Conservation (phyloP, 805 yeast species). For the Candida ponderosae region DNA sequence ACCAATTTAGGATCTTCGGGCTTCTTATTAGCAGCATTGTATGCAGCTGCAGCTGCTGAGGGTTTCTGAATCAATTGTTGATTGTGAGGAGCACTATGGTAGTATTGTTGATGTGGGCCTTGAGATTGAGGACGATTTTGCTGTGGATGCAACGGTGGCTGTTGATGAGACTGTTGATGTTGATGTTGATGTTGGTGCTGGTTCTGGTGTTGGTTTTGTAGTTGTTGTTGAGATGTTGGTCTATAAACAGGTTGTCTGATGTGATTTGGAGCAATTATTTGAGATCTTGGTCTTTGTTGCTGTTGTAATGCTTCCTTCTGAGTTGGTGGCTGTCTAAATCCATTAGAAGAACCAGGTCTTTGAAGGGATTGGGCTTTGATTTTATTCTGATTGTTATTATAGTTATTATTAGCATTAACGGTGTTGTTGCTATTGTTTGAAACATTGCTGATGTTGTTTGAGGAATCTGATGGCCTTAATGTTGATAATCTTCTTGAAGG, state of each 20-base stretch:
- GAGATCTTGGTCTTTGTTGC: no score
- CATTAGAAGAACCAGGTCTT: neutral
- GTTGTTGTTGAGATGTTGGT: constrained; percentile 2
- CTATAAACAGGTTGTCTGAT: constrained; percentile 11
- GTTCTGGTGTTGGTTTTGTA: constrained; percentile 1
- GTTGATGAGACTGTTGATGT: constrained; percentile 1
- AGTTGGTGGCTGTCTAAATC: neutral
- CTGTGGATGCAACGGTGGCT: constrained; percentile 8
- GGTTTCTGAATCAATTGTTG: constrained; percentile 3
- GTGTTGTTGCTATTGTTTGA: no score
- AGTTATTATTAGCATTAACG: no score
- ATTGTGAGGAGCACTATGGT: neutral
- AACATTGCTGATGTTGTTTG: no score
- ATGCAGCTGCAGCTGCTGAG: constrained; percentile 18
- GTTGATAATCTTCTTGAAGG: constrained; percentile 22
- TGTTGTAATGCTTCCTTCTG: no score
- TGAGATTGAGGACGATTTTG: constrained; percentile 4
- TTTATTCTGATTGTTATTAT: no score
- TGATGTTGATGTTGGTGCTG: constrained; percentile 3
- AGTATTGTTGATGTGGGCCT: neutral
- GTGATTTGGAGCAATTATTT: no score
- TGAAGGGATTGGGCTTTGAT: neutral
- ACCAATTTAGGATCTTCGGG: constrained; percentile 23
- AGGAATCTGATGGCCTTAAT: constrained; percentile 16
- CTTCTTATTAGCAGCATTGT: constrained; percentile 49